These are phyloP conservation scores for Psilocybe cyanescens DNA, from an alignment of 768 basidiomycete genomes.

Conservation along the genomic window DNA sequence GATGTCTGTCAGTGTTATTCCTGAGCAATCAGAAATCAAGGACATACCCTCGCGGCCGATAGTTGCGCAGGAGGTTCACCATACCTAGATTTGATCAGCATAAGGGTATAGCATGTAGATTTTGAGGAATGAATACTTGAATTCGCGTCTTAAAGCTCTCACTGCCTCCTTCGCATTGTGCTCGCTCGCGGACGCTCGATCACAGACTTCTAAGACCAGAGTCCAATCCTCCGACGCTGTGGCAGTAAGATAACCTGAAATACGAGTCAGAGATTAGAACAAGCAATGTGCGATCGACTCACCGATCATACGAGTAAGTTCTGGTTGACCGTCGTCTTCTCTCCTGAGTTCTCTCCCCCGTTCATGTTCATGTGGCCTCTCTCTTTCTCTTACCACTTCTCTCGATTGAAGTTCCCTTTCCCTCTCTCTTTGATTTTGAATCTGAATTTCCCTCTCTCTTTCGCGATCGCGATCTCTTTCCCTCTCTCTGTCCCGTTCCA, in stretches of 20 bases:
- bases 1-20: neutral
- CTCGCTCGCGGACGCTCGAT: conserved; percentile 76
- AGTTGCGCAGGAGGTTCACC: conserved; percentile 78
- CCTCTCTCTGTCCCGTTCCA: conserved; percentile 23
- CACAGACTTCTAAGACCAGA: conserved; percentile 84
- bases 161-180: conserved; percentile 82
- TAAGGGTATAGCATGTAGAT: neutral
- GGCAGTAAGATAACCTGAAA: conserved; percentile 72
- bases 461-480: conserved; percentile 22
- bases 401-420: neutral
- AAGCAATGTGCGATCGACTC: conserved; percentile 16
- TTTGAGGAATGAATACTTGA: conserved; percentile 61
- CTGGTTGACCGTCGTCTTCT: conserved; percentile 51
- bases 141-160: conserved; percentile 79
- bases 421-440: neutral
- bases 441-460: conserved; percentile 23
- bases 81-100: conserved; percentile 45
- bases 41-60: conserved; percentile 72
- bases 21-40: neutral
- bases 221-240: conserved; percentile 84
- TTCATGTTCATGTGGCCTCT: neutral
- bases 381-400: neutral
- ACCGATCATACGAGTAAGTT: conserved; percentile 78
- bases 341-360: conserved; percentile 31
- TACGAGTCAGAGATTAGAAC: neutral